Evolutionary conservation across 2,329 filamentous ascomycete genomes (phyloP), one percentile per base, ranked within the genome.

Genomic region (Bretziella fagacearum): DNA sequence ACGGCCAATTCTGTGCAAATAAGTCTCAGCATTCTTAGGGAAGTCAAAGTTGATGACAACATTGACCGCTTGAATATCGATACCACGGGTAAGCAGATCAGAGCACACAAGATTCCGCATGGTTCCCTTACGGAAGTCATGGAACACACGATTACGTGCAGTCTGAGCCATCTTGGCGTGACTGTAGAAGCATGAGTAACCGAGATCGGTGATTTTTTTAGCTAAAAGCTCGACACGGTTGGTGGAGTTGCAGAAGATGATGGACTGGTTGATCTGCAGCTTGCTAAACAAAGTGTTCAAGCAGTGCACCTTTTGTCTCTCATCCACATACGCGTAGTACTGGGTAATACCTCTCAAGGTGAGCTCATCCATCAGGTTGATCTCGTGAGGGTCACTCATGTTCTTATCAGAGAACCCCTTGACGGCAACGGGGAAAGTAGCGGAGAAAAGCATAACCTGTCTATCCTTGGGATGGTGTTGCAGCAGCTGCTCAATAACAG

Each of bases 41-140:
- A 98, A 98, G 59, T 98, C 91, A 59, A 98, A 98, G 69, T 98
- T 98, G 75, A 98, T 98, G 60, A 98, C 91, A 47, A 98, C 91
- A 57, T 98, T 98, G 59, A 98, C 91, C 46, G 91, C 91, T 65
- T 98, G 91, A 54, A 98, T 98, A 66, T 98, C 91, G 58, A 98
- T 98, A 77, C 91, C 91, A 65, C 91, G 87, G 53, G 91, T 98
- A 53, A 98, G 74, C 32, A 98, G 72, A 66, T 98, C 91, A 2
- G 93, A 98, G 66, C 91, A 98, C 53, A 98, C 91, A 30, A 98
- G 77, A 62, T 98, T 98, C 58, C 91, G 85, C 69, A 89, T 96
- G 46, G 94, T 87, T 50, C 91, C 91, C 57, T 95, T 95, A 55
- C 91, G 81, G 71, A 98, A 98, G 62, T 98, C 93, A 66, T 98